Conservation (phyloP, 2,329 filamentous ascomycete species). For the Coniochaeta prunicola region DNA sequence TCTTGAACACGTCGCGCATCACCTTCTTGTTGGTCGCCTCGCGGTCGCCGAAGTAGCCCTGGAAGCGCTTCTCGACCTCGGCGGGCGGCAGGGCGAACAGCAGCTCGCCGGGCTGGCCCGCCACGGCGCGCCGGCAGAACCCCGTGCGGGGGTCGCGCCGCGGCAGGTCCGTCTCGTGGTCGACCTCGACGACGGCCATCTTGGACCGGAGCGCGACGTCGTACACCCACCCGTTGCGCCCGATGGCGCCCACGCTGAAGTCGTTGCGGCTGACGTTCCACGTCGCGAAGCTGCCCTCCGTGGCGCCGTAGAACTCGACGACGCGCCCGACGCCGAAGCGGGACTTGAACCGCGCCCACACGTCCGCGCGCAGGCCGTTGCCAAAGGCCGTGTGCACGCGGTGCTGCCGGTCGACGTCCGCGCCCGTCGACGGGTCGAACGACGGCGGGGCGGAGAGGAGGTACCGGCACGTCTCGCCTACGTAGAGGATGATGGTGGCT, state of each 20-base stretch:
- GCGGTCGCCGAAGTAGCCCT: slow-evolving; percentile 74
- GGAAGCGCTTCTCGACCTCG: slow-evolving; percentile 59
- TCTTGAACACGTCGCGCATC: slow-evolving; percentile 61
- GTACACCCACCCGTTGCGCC: slow-evolving; percentile 60
- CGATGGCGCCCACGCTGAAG: slow-evolving; percentile 69
- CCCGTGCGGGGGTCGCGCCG: slow-evolving; percentile 61
- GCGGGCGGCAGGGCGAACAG: slow-evolving; percentile 61
- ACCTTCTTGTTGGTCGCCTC: slow-evolving; percentile 68
- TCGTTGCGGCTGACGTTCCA: slow-evolving; percentile 72
- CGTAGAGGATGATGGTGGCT: slow-evolving; percentile 77
- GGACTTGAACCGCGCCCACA: slow-evolving; percentile 78
- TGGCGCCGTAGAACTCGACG: slow-evolving; percentile 75
- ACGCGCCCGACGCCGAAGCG: slow-evolving; percentile 70
- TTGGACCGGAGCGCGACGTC: slow-evolving; percentile 42
- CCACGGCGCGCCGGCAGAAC: slow-evolving; percentile 52
- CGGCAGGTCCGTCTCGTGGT: slow-evolving; percentile 63
- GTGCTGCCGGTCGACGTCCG: slow-evolving; percentile 65
- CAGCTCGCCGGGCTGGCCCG: slow-evolving; percentile 66
- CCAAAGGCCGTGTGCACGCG: slow-evolving; percentile 70
- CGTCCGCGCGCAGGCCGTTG: slow-evolving; percentile 77
- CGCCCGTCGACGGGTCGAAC: slow-evolving; percentile 54
- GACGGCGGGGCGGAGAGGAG: slow-evolving; percentile 61
- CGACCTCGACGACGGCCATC: slow-evolving; percentile 59
- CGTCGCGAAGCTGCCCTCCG: slow-evolving; percentile 60
- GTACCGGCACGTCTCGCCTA: slow-evolving; percentile 82